Conservation (phyloP, 306 rosid species). For the Neltuma alba region DNA sequence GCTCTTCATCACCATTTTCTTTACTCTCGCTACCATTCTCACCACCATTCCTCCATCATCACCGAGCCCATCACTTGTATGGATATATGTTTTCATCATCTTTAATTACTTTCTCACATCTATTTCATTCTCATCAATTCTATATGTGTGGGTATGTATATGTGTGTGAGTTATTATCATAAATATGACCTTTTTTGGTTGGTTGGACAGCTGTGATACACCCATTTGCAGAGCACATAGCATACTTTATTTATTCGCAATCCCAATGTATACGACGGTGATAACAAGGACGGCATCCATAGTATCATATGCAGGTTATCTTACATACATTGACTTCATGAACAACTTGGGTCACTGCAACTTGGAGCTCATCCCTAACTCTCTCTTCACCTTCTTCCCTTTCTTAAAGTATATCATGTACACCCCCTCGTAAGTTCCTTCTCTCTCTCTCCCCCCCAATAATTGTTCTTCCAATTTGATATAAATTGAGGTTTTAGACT, state of each 20-base stretch:
- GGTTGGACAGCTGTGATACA: slow-evolving; percentile 65
- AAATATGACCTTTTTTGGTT: not conserved
- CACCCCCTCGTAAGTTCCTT: slow-evolving; percentile 69
- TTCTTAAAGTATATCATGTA: slow-evolving; percentile 63
- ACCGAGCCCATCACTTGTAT: slow-evolving; percentile 56
- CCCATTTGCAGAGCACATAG: slow-evolving; percentile 79
- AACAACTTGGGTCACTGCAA: slow-evolving; percentile 90
- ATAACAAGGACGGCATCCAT: slow-evolving; percentile 52
- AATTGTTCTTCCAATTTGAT: not conserved
- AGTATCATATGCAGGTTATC: slow-evolving; percentile 42
- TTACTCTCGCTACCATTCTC: slow-evolving; percentile 73
- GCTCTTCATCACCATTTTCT: slow-evolving; percentile 82
- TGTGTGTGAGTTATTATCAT: not conserved
- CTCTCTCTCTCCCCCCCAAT: not conserved
- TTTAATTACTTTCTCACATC: not conserved
- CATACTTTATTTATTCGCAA: slow-evolving; percentile 58
- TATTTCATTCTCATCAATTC: too few species aligned
- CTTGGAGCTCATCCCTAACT: slow-evolving; percentile 59
- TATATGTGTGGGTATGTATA: too few species aligned
- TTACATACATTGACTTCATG: slow-evolving; percentile 64
- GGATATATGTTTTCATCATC: not conserved
- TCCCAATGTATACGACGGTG: slow-evolving; percentile 53
- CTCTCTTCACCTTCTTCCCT: slow-evolving; percentile 55
- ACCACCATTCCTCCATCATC: slow-evolving; percentile 54
- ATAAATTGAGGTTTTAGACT: too few species aligned